phyloP scores from a whole-genome alignment of 176 grass and related monocot genomes.

The Musa schizocarpa region DNA sequence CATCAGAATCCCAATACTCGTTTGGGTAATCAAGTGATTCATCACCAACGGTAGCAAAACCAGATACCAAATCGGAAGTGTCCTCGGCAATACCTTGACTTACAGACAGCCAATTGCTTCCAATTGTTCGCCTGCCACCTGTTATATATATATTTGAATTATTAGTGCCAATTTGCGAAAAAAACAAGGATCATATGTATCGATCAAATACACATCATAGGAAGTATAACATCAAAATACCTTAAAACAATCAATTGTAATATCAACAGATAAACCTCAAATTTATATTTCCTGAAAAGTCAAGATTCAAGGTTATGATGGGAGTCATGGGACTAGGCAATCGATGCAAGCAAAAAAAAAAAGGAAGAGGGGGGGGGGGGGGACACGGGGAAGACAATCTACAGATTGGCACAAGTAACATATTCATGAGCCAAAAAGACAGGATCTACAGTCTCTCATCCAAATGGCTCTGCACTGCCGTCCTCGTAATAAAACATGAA shows the following conservation, averaged over 20 bases:
- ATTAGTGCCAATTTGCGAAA: neutral
- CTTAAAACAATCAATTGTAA: neutral
- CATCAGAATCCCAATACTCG: constrained; percentile 99
- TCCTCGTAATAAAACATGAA: neutral
- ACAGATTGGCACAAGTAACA: too few relatives aligned
- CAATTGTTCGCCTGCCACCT: constrained; percentile 73
- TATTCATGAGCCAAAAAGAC: too few relatives aligned
- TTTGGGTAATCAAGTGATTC: constrained; percentile 81
- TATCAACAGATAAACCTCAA: neutral
- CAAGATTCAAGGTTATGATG: too few relatives aligned
- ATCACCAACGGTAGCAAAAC: constrained; percentile 76
- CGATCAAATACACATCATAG: neutral
- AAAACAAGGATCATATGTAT: neutral
- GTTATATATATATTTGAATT: neutral
- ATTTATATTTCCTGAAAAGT: too few relatives aligned
- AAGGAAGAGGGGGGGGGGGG: too few relatives aligned
- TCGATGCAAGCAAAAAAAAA: too few relatives aligned
- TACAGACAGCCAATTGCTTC: constrained; percentile 81
- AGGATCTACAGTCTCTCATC: neutral
- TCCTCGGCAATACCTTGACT: constrained; percentile 97
- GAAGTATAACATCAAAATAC: neutral
- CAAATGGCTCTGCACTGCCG: neutral
- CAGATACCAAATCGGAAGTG: constrained; percentile 73
- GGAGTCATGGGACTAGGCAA: too few relatives aligned
- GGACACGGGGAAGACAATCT: too few relatives aligned